Conservation (phyloP, 108 stramenopile species). For the Bacterosira constricta region DNA sequence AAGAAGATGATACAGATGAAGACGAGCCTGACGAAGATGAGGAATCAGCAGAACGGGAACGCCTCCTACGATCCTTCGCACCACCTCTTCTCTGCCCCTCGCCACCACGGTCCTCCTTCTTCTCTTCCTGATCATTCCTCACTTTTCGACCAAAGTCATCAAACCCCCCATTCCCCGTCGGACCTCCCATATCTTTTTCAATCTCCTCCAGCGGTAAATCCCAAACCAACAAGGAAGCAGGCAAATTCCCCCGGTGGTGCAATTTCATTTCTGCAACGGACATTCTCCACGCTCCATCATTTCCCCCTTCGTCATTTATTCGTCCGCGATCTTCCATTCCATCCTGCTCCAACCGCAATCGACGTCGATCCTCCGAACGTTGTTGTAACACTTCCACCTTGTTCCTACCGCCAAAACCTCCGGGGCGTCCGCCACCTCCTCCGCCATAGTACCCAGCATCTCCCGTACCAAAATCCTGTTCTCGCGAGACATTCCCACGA, state of each 20-base stretch:
- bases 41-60: conserved; percentile 36
- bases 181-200: not conserved
- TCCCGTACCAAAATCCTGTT: conserved; percentile 26
- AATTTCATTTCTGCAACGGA: conserved; percentile 24
- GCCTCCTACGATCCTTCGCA: not conserved
- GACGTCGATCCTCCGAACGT: conserved; percentile 37
- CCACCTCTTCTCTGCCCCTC: not conserved
- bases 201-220: conserved; percentile 29
- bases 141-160: conserved; percentile 2
- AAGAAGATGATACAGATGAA: conserved; percentile 32
- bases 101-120: conserved; percentile 14
- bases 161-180: conserved; percentile 1
- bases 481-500: conserved; percentile 28
- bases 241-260: conserved; percentile 28
- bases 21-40: conserved; percentile 38
- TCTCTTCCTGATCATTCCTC: conserved; percentile 3
- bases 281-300: conserved; percentile 35
- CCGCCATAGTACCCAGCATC: conserved; percentile 23
- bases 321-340: not conserved
- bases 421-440: not conserved
- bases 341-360: conserved; percentile 34
- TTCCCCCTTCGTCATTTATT: not conserved
- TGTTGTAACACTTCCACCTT: conserved; percentile 23
- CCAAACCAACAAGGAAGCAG: conserved; percentile 44
- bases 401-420: not conserved